Evolutionary conservation across 164 flowering plant species (phyloP).

Genomic region (Euptelea pleiosperma): DNA sequence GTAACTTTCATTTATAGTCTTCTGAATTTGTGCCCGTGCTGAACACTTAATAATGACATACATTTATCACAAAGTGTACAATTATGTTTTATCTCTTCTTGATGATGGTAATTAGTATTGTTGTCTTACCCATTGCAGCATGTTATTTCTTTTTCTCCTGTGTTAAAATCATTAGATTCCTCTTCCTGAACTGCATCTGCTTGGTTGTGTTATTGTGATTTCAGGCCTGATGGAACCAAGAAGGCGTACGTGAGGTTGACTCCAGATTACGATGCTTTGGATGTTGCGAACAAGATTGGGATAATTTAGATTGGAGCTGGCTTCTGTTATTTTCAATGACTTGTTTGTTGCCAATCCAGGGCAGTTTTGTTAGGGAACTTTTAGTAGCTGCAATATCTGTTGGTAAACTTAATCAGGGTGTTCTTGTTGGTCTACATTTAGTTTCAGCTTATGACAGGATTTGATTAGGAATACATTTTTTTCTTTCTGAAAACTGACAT

Average conservation of each 20-base stretch:
- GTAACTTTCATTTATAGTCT: too few species aligned
- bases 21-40: too few species aligned
- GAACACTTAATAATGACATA: too few species aligned
- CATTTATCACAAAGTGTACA: too few species aligned
- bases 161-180: not conserved
- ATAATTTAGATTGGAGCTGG: conserved; percentile 6
- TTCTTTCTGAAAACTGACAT: too few species aligned
- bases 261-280: conserved; percentile 23
- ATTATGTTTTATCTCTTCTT: too few species aligned
- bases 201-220: not conserved
- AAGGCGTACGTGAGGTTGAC: conserved; percentile 22
- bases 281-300: conserved; percentile 20
- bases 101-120: too few species aligned
- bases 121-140: too few species aligned
- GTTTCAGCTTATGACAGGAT: too few species aligned
- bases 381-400: not conserved
- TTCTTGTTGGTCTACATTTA: not conserved
- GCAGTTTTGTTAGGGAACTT: conserved; percentile 11
- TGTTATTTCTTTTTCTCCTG: too few species aligned
- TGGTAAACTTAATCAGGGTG: not conserved
- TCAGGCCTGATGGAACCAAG: conserved; percentile 20
- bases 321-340: not conserved
- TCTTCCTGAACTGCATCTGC: not conserved
- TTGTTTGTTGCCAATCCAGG: not conserved
- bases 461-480: too few species aligned